Conservation (phyloP, 2,329 filamentous ascomycete genomes). For the Didymella sp. region DNA sequence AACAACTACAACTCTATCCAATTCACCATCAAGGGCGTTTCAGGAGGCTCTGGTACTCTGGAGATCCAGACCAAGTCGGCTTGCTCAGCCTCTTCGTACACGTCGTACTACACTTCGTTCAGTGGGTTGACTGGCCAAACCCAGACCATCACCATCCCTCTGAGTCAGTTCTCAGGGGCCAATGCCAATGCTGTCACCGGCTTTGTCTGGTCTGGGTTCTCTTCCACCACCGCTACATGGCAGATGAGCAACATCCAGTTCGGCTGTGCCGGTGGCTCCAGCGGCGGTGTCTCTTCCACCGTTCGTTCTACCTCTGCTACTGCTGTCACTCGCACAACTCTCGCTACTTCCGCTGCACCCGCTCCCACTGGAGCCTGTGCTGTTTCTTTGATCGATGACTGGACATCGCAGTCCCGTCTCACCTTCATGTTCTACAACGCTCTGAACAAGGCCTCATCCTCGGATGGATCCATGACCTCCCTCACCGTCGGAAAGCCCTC, state of each 20-base stretch:
- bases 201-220: conserved; percentile 55
- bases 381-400: conserved; percentile 64
- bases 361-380: conserved; percentile 50
- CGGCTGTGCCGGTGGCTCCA: conserved; percentile 46
- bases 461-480: conserved; percentile 65
- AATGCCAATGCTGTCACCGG: conserved; percentile 59
- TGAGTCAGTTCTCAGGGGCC: conserved; percentile 59
- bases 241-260: conserved; percentile 59
- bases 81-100: conserved; percentile 52
- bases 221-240: conserved; percentile 52
- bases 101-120: conserved; percentile 56
- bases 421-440: conserved; percentile 69
- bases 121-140: conserved; percentile 57
- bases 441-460: conserved; percentile 62
- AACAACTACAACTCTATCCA: conserved; percentile 58
- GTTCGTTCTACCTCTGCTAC: conserved; percentile 13
- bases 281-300: conserved; percentile 15
- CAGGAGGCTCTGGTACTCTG: conserved; percentile 51
- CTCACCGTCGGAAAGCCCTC: conserved; percentile 59
- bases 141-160: conserved; percentile 60
- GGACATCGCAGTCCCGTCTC: conserved; percentile 66
- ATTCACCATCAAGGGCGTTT: conserved; percentile 57
- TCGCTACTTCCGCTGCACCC: conserved; percentile 21
- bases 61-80: conserved; percentile 59
- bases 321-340: conserved; percentile 11